Base-by-base conservation (phyloP, 164 flowering plant genomes). In the Macadamia tetraphylla region DNA sequence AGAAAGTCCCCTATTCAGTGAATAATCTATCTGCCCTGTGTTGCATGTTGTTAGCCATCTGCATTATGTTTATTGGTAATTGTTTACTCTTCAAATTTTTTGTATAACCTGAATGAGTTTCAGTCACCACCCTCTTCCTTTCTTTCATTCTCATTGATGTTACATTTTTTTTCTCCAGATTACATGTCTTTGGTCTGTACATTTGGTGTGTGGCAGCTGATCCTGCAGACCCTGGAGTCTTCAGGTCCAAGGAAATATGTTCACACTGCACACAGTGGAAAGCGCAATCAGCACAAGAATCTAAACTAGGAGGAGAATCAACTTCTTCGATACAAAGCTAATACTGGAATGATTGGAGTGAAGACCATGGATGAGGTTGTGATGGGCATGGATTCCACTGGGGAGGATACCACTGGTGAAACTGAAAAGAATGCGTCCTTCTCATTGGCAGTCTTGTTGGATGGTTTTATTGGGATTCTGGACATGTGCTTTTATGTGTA, bases 141-240 rank as follows among this genome's bases (percentile, higher is more conserved):
- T 12, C 15, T 14, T 17, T 53, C 18, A 53, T 53, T n/a, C 17
- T 23, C 10, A 18, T 52, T 17, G 6, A 42, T 53, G 48, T 59
- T 49, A 55, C 17, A 70, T 67, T 64, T 69, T 56, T 73, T 80
- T 23, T 23, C 23, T 55, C 66, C 89, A 94, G 98, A 85, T 92
- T 75, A 62, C 81, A 29, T 81, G 88, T 80, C 71, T 85, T 92
- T 59, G 73, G 87, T 62, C 82, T 93, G 53, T 93, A 93, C 75
- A 84, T 91, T 44, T 89, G 96, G 97, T 91, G 93, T 70, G 92
- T 91, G 10, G 94, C 92, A 57, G 86, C 91, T 32, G 92, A 91
- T 78, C 94, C 94, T 56, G 92, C 86, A 55, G 92, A 91, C 62
- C 77, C 82, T n/a, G 94, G 97, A 72, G 88, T 91, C 67, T 87